A percentile compares a stretch with the other conserved stretches of the same genome.
phyloP scores from a whole-genome alignment of 2,329 filamentous ascomycete species.

The Penicillium janthinellum region DNA sequence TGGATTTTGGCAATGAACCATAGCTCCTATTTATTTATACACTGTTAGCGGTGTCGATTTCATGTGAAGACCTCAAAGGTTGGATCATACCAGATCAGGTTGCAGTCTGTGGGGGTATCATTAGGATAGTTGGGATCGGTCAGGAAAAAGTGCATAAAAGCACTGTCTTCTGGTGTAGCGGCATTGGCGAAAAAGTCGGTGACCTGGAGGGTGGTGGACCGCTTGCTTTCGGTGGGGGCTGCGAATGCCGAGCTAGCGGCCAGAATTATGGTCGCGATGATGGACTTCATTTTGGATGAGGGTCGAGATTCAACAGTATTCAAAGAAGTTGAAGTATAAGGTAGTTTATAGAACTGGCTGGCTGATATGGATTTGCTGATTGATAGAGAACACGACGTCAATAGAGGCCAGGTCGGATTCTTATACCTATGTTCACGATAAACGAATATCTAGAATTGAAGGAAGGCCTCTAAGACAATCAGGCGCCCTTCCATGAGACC shows the following conservation, averaged over 20 bases:
- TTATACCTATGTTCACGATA: background rate
- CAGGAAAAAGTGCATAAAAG: constrained; percentile 25
- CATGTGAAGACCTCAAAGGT: no score
- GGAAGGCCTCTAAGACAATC: no score
- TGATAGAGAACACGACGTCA: background rate
- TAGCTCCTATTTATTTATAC: constrained; percentile 17
- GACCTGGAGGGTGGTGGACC: constrained; percentile 14
- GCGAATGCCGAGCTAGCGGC: constrained; percentile 21
- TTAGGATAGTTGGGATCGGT: constrained; percentile 28
- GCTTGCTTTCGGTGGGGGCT: constrained; percentile 10
- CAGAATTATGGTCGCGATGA: constrained; percentile 16
- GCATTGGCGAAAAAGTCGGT: constrained; percentile 19
- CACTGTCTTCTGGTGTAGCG: background rate
- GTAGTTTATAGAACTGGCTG: no score
- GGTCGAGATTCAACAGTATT: background rate
- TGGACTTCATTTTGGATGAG: constrained; percentile 20
- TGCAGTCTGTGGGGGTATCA: constrained; percentile 29
- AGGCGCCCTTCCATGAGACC: background rate
- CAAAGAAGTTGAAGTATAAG: no score
- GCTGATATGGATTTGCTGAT: background rate
- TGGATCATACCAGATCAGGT: constrained; percentile 25
- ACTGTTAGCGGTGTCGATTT: background rate
- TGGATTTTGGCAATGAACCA: constrained; percentile 13
- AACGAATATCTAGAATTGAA: no score
- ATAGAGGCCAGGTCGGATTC: background rate